Evolutionary conservation across 805 yeast genomes (phyloP).

Genomic region (Wickerhamomyces strasburgensis): DNA sequence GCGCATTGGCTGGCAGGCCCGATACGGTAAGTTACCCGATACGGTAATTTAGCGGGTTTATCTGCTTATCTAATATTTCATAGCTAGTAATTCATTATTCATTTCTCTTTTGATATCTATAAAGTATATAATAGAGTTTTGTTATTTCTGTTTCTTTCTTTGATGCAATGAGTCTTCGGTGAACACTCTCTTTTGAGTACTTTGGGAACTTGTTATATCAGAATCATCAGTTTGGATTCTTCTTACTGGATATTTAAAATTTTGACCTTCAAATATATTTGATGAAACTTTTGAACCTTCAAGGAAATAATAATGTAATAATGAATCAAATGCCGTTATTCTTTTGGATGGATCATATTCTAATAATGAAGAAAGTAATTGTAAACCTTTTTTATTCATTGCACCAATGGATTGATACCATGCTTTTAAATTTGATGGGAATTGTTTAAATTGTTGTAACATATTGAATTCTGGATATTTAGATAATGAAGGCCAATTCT

Average conservation of each 20-base stretch:
- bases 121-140: no score
- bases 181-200: slow-evolving; percentile 28
- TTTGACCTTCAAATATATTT: slow-evolving; percentile 76
- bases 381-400: slow-evolving; percentile 60
- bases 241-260: slow-evolving; percentile 75
- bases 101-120: no score
- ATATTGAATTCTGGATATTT: slow-evolving; percentile 81
- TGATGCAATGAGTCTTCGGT: slow-evolving; percentile 18
- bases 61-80: no score
- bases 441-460: slow-evolving; percentile 52
- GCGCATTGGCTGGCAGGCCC: no score
- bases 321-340: slow-evolving; percentile 70
- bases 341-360: slow-evolving; percentile 81
- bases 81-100: no score
- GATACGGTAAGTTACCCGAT: no score
- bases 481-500: slow-evolving; percentile 74
- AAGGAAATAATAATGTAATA: slow-evolving; percentile 73
- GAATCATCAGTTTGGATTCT: slow-evolving; percentile 84
- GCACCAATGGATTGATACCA: slow-evolving; percentile 90
- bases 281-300: slow-evolving; percentile 63
- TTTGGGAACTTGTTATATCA: slow-evolving; percentile 48
- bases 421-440: slow-evolving; percentile 61
- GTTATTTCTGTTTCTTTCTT: slow-evolving; percentile 24
- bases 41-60: no score
- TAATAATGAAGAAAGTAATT: slow-evolving; percentile 56